Base-by-base conservation (phyloP, 2,329 filamentous ascomycete species). In the Didymosphaeria variabile region DNA sequence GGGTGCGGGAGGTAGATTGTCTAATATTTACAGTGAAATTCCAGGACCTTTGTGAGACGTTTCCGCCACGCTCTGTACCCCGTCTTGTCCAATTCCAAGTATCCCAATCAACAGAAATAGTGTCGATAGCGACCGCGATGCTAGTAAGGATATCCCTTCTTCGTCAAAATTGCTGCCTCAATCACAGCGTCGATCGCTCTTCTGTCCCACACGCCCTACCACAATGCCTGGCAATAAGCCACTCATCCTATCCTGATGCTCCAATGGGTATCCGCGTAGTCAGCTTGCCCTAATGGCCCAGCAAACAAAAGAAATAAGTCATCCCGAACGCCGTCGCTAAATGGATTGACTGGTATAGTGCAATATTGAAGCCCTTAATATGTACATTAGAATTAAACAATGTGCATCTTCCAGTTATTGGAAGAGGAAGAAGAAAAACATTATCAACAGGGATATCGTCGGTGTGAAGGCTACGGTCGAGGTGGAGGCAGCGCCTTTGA, bases 241-340 rank as follows among this genome's bases (percentile, higher is more conserved):
- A 45, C 52, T 62, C 46, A 50, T 61, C 64, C 56, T 47, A 34
- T 42, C 55, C 45, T 59, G 57, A 60, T 54, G 55, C 44, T 57
- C 58, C 65, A 50, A 59, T 64, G 67, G 67, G 67, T 69, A 69
- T 69, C 55, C 65, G 60, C 64, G 63, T 51, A 55, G 58, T 54
- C 63, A 51, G 57, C 42, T 56, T 38, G 32, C 31, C 31, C 54
- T 34, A 51, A 59, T 47, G 58, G 60, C 29, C 38, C 23, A n/a
- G 40, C 15, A 49, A 45, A 66, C 58, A 68, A 64, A 67, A 59
- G 59, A 55, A 66, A 62, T 29, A 59, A 67, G 19, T 58, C 63
- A 65, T 49, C 71, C 53, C 65, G 58, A 68, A 67, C 74, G 75
- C 74, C 76, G 58, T 76, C 76, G 76, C 76, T 77, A 68, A 55